Evolutionary conservation across 1,284 basidiomycete species (phyloP), one percentile per base, ranked within the genome.

Genomic region (Ceratorhiza oryzae-sativae): DNA sequence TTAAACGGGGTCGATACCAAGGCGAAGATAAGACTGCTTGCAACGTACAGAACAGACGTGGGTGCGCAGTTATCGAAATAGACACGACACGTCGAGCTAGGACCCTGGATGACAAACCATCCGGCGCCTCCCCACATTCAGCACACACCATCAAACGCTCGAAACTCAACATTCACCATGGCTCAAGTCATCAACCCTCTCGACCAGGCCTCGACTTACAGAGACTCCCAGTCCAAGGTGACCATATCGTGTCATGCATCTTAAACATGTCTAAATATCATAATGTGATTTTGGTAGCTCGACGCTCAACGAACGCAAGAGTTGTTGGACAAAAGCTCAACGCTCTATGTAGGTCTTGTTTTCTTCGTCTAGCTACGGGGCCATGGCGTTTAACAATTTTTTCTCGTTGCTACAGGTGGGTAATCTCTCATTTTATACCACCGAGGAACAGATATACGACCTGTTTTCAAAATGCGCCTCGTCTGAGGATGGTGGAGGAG

Each of bases 361-460:
- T 41, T 48, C 30, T 55, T 53, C 46, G 34, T 48, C 30, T 45
- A 41, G 62, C 72, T 15, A 48, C 55, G 12, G 30, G 34, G 2
- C 0, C 46, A 12, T 20, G 63, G 39, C 70, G 72, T 71, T 71
- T 32, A 72, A 56, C 68, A 32, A n/a, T 60, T 46, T 34, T 49
- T 13, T 73, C 78, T 77, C 77, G 78, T 76, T 23, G 85, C 25
- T 2, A 9, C 13, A 98, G 88, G 90, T 99, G 78, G 97, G 96
- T 78, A 98, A 98, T 81, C 84, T 98, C 80, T 95, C 94, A 83
- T 98, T 97, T 82, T 97, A 93, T 83, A 98, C 96, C 10, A 98
- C 97, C 60, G 97, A 99, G 83, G 96, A 98, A 79, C 97, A 99
- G 82, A 98, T 99, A 82, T 98, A 98, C 83, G 97, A 99, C 81